phyloP scores from a whole-genome alignment of 164 flowering plant genomes.

The Platanus orientalis region DNA sequence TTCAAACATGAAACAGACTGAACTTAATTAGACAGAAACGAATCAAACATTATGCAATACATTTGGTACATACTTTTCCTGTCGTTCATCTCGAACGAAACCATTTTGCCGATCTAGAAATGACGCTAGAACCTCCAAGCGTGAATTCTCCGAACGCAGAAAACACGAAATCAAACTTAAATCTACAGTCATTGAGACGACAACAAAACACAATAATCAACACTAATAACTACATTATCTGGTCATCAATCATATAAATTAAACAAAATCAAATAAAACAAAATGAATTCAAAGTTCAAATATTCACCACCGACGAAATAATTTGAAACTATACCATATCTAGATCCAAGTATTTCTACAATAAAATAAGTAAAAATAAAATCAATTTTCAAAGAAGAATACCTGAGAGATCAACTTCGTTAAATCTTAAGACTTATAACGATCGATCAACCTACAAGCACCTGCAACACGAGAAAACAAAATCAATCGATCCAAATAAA shows the following conservation, averaged over 20 bases:
- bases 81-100: conserved; percentile 80
- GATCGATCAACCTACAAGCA: background rate
- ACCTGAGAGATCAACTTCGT: no score
- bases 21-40: no score
- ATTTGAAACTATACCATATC: no score
- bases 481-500: no score
- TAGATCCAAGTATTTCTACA: no score
- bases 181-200: no score
- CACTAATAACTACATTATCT: background rate
- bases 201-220: background rate
- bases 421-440: no score
- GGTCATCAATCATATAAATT: background rate
- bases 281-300: background rate
- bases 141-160: conserved; percentile 9
- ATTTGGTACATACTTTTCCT: conserved; percentile 78
- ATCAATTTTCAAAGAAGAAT: background rate
- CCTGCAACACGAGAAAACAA: background rate
- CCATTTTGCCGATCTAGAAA: no score
- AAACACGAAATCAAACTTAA: conserved; percentile 7
- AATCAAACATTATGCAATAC: no score
- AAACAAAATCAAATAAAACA: background rate
- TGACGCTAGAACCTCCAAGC: background rate
- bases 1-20: no score
- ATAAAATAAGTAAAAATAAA: background rate
- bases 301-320: no score